These are phyloP conservation scores for Fraxinus velutina DNA, from an alignment of 305 asterid species.

Conservation along the genomic window DNA sequence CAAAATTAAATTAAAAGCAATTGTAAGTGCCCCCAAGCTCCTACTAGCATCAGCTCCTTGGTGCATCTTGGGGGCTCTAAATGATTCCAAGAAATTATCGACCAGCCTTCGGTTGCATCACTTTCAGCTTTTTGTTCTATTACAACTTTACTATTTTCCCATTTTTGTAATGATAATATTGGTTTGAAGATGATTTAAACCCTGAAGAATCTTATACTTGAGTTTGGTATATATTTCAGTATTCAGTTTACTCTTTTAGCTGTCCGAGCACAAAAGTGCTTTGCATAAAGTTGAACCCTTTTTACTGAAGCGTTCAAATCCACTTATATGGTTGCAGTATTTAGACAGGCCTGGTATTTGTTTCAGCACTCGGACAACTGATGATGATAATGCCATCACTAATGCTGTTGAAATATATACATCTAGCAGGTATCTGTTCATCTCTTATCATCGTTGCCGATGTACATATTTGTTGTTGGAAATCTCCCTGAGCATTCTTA, in stretches of 20 bases:
- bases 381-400: conserved; percentile 88
- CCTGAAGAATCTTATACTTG: neutral
- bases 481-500: conserved; percentile 27
- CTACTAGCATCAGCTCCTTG: neutral
- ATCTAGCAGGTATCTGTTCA: conserved; percentile 52
- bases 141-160: neutral
- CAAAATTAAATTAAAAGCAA: neutral
- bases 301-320: neutral
- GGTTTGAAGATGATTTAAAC: neutral
- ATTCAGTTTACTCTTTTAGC: neutral
- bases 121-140: neutral
- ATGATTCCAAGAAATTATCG: neutral
- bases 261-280: neutral
- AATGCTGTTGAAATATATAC: conserved; percentile 83
- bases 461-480: neutral
- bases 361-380: conserved; percentile 77
- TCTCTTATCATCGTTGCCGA: neutral
- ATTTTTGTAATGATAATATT: too few relatives aligned
- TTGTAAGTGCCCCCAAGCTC: neutral
- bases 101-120: neutral
- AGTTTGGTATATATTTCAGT: neutral
- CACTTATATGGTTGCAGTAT: conserved; percentile 44
- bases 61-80: neutral
- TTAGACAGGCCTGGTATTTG: conserved; percentile 80
- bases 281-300: neutral